phyloP scores from a whole-genome alignment of 2,329 filamentous ascomycete genomes.

The Sarocladiaceae sp. region DNA sequence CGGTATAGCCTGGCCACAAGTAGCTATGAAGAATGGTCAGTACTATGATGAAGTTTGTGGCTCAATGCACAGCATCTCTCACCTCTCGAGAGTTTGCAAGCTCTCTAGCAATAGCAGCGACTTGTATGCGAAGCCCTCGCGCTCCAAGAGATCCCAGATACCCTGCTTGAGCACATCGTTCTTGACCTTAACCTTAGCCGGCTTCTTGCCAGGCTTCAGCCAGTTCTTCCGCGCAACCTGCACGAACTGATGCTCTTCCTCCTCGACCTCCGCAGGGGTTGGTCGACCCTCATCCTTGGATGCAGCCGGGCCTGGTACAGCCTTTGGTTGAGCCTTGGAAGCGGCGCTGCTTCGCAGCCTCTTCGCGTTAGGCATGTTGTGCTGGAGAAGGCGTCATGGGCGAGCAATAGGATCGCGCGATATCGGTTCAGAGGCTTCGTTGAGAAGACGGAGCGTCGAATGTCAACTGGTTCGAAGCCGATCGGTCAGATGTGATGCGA shows the following conservation, averaged over 20 bases:
- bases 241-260: constrained; percentile 66
- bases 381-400: not conserved
- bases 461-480: not conserved
- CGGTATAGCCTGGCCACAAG: constrained; percentile 87
- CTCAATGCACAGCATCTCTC: constrained; percentile 16
- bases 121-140: constrained; percentile 69
- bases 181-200: constrained; percentile 64
- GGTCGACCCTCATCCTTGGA: constrained; percentile 30
- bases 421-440: not conserved
- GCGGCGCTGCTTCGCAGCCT: constrained; percentile 48
- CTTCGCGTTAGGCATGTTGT: constrained; percentile 52
- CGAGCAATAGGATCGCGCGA: not conserved
- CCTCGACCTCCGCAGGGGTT: constrained; percentile 61
- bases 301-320: constrained; percentile 31
- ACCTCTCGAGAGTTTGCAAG: constrained; percentile 82
- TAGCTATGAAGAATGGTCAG: constrained; percentile 49
- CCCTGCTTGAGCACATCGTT: constrained; percentile 80
- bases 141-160: constrained; percentile 84
- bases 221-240: constrained; percentile 79
- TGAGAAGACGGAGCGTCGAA: too few species aligned
- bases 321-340: constrained; percentile 28
- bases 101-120: constrained; percentile 81
- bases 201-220: constrained; percentile 59
- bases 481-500: not conserved
- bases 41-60: constrained; percentile 13